Evolutionary conservation across 306 rosid species (phyloP).

Genomic region (Canavalia gladiata): DNA sequence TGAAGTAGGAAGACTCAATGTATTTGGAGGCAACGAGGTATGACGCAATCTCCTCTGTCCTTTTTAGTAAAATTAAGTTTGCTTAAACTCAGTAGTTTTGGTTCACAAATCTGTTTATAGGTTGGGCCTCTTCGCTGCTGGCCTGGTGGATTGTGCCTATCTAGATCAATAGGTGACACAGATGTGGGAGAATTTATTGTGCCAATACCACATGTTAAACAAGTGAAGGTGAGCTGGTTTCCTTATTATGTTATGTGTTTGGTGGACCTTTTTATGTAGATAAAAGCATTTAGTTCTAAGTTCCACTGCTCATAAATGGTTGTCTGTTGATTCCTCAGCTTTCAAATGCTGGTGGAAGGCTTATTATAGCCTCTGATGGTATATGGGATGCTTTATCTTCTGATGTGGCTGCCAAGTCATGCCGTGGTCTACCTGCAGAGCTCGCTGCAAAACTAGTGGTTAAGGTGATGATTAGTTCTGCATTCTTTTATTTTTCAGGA

Average conservation of each 20-base stretch:
- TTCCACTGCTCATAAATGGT: conserved; percentile 40
- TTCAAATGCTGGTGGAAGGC: conserved; percentile 94
- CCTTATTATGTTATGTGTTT: conserved; percentile 32
- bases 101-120: conserved; percentile 51
- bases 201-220: conserved; percentile 98
- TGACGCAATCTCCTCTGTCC: conserved; percentile 42
- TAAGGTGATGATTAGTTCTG: conserved; percentile 65
- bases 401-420: conserved; percentile 85
- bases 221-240: conserved; percentile 81
- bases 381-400: conserved; percentile 97
- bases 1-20: conserved; percentile 98
- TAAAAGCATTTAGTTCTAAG: conserved; percentile 9
- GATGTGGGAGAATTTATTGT: conserved; percentile 99
- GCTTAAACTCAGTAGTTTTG: conserved; percentile 38
- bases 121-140: conserved; percentile 99
- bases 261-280: conserved; percentile 9
- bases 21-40: conserved; percentile 94
- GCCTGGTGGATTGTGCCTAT: conserved; percentile 99
- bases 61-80: conserved; percentile 21
- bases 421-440: conserved; percentile 97
- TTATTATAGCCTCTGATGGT: conserved; percentile 98
- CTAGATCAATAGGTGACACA: conserved; percentile 97
- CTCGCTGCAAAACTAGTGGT: conserved; percentile 99
- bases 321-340: conserved; percentile 64
- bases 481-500: conserved; percentile 31